A percentile compares a stretch with the other conserved stretches of the same genome.
Evolutionary conservation across 345 rosid genomes (phyloP).

Genomic region (Acer campestre): DNA sequence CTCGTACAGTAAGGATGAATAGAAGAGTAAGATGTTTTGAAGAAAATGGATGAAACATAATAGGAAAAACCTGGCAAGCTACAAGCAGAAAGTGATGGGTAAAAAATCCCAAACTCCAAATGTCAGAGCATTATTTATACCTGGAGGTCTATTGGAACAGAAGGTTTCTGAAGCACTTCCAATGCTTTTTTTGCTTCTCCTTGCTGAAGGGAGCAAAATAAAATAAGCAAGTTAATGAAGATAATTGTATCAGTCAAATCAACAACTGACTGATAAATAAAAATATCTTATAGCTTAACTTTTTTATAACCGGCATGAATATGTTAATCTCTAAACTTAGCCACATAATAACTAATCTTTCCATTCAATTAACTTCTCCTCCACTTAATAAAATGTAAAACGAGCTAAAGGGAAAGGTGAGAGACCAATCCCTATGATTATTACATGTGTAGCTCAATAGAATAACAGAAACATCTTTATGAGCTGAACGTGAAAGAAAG

Average conservation of each 20-base stretch:
- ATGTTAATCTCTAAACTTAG: constrained; percentile 4
- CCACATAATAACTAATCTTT: not conserved
- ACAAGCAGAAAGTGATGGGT: constrained; percentile 11
- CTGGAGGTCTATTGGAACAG: constrained; percentile 90
- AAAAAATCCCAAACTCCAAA: constrained; percentile 14
- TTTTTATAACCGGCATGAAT: not conserved
- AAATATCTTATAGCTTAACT: not conserved
- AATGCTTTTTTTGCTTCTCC: constrained; percentile 96
- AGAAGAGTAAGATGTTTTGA: not conserved
- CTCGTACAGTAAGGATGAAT: constrained; percentile 4
- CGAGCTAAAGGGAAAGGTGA: not conserved
- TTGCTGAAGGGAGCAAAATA: constrained; percentile 57
- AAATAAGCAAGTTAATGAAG: not conserved
- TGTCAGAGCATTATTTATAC: constrained; percentile 39
- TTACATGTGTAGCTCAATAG: not conserved
- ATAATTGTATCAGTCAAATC: not conserved
- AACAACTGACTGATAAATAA: constrained; percentile 6
- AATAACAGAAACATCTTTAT: not conserved
- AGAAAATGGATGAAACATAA: constrained; percentile 3
- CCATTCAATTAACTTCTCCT: not conserved
- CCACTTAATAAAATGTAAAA: constrained; percentile 2
- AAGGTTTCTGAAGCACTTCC: constrained; percentile 85
- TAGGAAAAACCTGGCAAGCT: constrained; percentile 12
- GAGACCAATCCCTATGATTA: not conserved
- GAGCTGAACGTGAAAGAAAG: not conserved